Conservation (phyloP, 768 basidiomycete species). For the Tephrocybe sp. region DNA sequence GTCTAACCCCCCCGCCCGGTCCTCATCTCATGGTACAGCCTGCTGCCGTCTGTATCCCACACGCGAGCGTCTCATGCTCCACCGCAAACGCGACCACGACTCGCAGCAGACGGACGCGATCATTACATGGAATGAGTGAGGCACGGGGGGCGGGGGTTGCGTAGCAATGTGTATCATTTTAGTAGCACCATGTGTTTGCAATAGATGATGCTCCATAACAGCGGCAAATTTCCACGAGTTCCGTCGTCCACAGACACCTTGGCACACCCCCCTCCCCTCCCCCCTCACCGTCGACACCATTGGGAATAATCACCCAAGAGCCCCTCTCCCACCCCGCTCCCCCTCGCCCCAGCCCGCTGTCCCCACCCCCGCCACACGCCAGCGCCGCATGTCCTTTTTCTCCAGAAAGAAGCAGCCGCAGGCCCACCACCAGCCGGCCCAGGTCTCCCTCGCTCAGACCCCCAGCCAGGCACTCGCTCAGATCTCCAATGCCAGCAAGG, state of each 20-base stretch:
- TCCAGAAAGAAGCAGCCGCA: conserved; percentile 79
- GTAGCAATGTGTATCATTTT: not conserved
- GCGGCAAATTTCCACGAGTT: conserved; percentile 8
- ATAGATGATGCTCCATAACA: conserved; percentile 2
- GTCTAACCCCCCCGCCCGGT: not conserved
- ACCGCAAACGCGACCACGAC: conserved; percentile 74
- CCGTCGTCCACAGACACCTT: not conserved
- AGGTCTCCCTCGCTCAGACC: conserved; percentile 59
- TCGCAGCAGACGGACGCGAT: conserved; percentile 53
- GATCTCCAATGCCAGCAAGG: conserved; percentile 36
- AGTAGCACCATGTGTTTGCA: not conserved
- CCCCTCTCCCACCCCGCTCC: conserved; percentile 7
- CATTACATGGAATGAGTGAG: conserved; percentile 71
- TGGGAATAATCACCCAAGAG: conserved; percentile 23
- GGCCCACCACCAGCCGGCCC: conserved; percentile 39
- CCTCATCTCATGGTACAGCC: conserved; percentile 29
- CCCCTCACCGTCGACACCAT: conserved; percentile 7
- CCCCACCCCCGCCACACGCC: conserved; percentile 64
- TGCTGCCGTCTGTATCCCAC: conserved; percentile 76
- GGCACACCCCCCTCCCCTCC: conserved; percentile 9
- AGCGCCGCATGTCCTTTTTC: conserved; percentile 93
- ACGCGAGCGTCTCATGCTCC: conserved; percentile 64
- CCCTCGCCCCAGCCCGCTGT: conserved; percentile 29
- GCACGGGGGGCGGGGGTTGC: conserved; percentile 1
- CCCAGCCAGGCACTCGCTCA: conserved; percentile 71